These are phyloP conservation scores for Globisporangium barbulae DNA, from an alignment of 352 stramenopile genomes.

Conservation along the genomic window DNA sequence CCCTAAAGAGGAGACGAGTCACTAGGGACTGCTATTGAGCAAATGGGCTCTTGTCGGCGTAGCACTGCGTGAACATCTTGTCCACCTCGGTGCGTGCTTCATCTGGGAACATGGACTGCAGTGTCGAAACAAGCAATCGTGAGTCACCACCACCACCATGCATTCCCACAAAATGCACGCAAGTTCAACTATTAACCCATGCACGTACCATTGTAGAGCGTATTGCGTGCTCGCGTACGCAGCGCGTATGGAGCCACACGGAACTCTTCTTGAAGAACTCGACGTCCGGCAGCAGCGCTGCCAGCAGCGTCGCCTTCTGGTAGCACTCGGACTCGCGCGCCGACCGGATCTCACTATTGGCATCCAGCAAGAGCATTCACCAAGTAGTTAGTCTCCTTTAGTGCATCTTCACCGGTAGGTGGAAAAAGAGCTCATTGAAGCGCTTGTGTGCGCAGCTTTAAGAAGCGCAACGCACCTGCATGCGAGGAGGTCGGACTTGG, in stretches of 20 bases:
- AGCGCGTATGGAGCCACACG: conserved; percentile 58
- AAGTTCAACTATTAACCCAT: neutral
- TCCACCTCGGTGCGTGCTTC: conserved; percentile 62
- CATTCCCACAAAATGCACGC: neutral
- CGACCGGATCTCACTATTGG: conserved; percentile 68
- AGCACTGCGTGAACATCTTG: conserved; percentile 80
- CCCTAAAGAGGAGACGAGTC: neutral
- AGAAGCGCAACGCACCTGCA: conserved; percentile 46
- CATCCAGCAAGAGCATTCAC: neutral
- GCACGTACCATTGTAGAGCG: conserved; percentile 62
- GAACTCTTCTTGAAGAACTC: conserved; percentile 62
- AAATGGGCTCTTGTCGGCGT: conserved; percentile 70
- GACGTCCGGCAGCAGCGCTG: conserved; percentile 50
- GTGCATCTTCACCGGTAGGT: neutral
- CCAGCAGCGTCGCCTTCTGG: conserved; percentile 64
- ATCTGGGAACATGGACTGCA: conserved; percentile 74
- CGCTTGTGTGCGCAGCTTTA: neutral
- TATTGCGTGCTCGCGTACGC: conserved; percentile 71
- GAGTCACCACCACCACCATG: too few relatives aligned
- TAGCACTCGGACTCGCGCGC: conserved; percentile 83
- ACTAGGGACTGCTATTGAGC: conserved; percentile 8
- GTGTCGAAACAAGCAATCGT: conserved; percentile 5
- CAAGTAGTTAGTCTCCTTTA: neutral
- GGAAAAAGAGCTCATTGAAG: neutral
- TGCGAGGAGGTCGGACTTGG: conserved; percentile 66